phyloP scores from a whole-genome alignment of 1,284 basidiomycete species.

The Pisolithus thermaeus region DNA sequence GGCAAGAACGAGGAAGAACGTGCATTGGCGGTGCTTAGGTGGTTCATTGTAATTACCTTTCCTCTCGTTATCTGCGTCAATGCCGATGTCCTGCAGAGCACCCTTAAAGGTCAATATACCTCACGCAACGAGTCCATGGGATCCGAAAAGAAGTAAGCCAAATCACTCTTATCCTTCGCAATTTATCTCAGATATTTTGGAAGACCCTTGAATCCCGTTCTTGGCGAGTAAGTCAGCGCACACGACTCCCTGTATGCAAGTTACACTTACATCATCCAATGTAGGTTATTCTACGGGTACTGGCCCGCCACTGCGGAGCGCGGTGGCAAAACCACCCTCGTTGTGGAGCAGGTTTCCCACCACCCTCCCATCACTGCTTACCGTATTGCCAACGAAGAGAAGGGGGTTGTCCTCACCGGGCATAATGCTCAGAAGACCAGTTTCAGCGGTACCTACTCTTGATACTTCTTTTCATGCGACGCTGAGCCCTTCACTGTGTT shows the following conservation, averaged over 20 bases:
- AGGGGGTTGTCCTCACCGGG: constrained; percentile 78
- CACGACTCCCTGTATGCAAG: not conserved
- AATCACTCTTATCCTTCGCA: not conserved
- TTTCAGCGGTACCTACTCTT: constrained; percentile 60
- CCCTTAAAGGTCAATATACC: constrained; percentile 93
- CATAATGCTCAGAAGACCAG: constrained; percentile 97
- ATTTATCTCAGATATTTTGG: constrained; percentile 7
- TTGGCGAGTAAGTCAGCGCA: constrained; percentile 72
- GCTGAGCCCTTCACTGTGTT: constrained; percentile 3
- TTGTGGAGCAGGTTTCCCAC: constrained; percentile 97
- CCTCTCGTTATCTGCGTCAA: constrained; percentile 2
- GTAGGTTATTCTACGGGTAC: constrained; percentile 81
- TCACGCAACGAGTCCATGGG: constrained; percentile 91
- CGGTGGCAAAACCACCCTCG: constrained; percentile 73
- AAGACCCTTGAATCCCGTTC: constrained; percentile 91
- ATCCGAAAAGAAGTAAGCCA: constrained; percentile 87
- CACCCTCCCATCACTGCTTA: constrained; percentile 88
- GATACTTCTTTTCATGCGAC: not conserved
- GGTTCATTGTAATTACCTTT: constrained; percentile 72
- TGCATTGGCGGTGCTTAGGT: constrained; percentile 72
- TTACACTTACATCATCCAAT: constrained; percentile 1
- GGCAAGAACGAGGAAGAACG: constrained; percentile 69
- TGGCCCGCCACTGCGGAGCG: constrained; percentile 84
- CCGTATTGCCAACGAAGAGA: constrained; percentile 79
- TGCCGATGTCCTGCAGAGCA: constrained; percentile 46